Base-by-base conservation (phyloP, 176 grass and related monocot genomes). In the Triticum monococcum region DNA sequence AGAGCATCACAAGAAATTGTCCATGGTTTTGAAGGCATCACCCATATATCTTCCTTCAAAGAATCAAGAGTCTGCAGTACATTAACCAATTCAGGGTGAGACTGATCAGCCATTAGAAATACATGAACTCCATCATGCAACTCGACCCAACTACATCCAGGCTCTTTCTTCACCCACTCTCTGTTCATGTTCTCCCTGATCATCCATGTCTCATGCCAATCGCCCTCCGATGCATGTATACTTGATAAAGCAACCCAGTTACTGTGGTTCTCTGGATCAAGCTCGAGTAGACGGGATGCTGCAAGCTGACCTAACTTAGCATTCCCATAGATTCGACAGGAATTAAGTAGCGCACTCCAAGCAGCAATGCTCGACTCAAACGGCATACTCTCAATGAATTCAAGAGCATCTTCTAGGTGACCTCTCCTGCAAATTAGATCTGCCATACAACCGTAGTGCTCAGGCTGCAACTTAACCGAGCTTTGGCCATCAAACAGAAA, bases 61-160 rank as follows among this genome's bases (percentile, higher is more conserved):
- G 65, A 81, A 80, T 90, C 86, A 28, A 93, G 74, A 64, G 66
- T 86, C 60, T 45, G 72, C 67, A 88, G 64, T 84, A 93, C 66
- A 72, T 60, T 30, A 80, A 62, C 20, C 28, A 93, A 63, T 78
- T 87, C 81, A 79, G 81, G 89, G 78, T 75, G 78, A 36, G 85
- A 94, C 23, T 76, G 75, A 33, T 89, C 89, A 2, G 87, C 85
- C 75, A 84, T 89, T 79, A 89, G 61, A 83, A 94, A 94, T 1
- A 91, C 54, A 86, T 83, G 87, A 41, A 90, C 85, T 8, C 89
- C 85, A 86, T 91, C 79, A 83, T 74, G 64, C 66, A 94, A 67
- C 26, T 92, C 90, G 64, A 94, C 35, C 87, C 87, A 94, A 76
- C 89, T 91, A 83, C 89, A 94, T n/a, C 89, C 92, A 80, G 92